Evolutionary conservation across 225 moss, liverwort and hornwort species (phyloP), one percentile per base, ranked within the genome.

Genomic region (Polytrichum commune): DNA sequence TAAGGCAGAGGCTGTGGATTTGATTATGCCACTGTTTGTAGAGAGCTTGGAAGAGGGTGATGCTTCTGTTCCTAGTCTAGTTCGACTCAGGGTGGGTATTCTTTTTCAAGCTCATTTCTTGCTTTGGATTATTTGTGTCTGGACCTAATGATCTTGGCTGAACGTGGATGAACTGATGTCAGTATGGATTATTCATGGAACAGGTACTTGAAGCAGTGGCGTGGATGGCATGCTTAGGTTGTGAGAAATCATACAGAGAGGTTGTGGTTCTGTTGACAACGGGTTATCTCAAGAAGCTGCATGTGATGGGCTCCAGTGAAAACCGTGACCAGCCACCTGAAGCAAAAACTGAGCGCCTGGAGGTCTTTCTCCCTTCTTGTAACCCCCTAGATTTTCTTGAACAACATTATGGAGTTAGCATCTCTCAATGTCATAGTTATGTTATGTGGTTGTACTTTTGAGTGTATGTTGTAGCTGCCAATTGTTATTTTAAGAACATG

Each of bases 31-130:
- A 30, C 80, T 92, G 26, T 90, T 90, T 73, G 70, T 89, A 64
- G 95, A 95, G 82, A 95, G 90, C 72, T 77, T 95, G 68, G 92
- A 90, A 75, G 92, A 88, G 70, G 92, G 95, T 81, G 87, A 89
- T 81, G 92, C 87, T 53, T 89, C 92, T 76, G 58, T 71, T 62
- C 89, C 92, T 64, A 88, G 92, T 79, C 87, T 81, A 60, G 53
- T 90, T 80, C 89, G 95, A 71, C 80, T 90, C 7, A 95, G 89
- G 92, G 92, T 95, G 67, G 72, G 75, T 65, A 61, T 72, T 62
- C 26, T 27, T 27, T 38, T 62, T 7, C 13, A 7, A 62, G 1
- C 68, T 24, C 24, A 22, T 24, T 54, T 53, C 46, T 53, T n/a
- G 24, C 22, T 53, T 64, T 71, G 29, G 32, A 27, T 60, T 71